These are phyloP conservation scores for Mycena venus DNA, from an alignment of 768 basidiomycete species.

Conservation along the genomic window DNA sequence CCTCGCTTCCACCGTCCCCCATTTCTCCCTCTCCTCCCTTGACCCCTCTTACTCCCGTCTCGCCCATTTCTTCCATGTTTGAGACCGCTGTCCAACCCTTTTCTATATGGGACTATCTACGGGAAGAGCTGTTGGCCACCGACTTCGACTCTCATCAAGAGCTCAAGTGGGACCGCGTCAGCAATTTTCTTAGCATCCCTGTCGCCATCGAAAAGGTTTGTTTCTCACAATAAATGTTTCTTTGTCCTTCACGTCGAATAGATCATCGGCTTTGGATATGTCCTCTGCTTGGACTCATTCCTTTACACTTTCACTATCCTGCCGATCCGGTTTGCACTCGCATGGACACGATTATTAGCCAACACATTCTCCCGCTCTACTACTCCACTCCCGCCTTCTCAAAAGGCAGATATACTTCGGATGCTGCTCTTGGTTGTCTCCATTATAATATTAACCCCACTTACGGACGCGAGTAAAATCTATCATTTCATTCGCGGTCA, in stretches of 20 bases:
- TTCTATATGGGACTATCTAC: conserved; percentile 93
- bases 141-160: conserved; percentile 96
- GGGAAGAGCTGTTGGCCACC: conserved; percentile 90
- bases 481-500: conserved; percentile 98
- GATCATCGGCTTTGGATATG: conserved; percentile 93
- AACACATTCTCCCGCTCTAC: conserved; percentile 65
- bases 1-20: conserved; percentile 83
- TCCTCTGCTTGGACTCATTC: conserved; percentile 96
- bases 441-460: conserved; percentile 78
- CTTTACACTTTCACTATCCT: conserved; percentile 98
- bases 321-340: conserved; percentile 87
- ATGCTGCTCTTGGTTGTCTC: conserved; percentile 82
- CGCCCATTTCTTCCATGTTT: conserved; percentile 37
- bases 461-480: conserved; percentile 97
- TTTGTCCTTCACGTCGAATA: conserved; percentile 42
- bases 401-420: conserved; percentile 94
- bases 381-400: conserved; percentile 81
- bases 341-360: conserved; percentile 65
- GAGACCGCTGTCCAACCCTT: conserved; percentile 62
- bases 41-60: conserved; percentile 47
- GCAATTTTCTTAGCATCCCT: conserved; percentile 95
- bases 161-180: conserved; percentile 95
- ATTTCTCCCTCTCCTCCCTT: conserved; percentile 64
- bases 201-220: conserved; percentile 94
- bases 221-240: neutral